Evolutionary conservation across 2,329 filamentous ascomycete genomes (phyloP).

Genomic region (Furcasterigmium furcatum): DNA sequence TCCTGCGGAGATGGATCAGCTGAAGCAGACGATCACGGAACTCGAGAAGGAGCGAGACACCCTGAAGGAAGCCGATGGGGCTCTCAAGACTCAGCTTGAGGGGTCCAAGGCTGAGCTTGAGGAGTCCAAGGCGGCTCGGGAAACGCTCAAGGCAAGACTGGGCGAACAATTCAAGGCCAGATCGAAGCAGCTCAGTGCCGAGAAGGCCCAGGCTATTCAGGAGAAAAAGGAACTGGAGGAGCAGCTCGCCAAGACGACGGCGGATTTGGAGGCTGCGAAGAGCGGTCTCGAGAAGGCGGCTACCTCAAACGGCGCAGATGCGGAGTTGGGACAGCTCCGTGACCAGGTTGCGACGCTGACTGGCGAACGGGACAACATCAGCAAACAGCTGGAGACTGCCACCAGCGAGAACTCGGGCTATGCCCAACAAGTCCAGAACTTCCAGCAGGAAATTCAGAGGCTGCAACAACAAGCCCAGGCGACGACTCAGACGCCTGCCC

Average conservation of each 20-base stretch:
- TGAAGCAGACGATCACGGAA: conserved; percentile 72
- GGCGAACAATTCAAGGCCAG: conserved; percentile 63
- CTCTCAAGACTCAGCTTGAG: conserved; percentile 50
- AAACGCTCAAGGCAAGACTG: conserved; percentile 47
- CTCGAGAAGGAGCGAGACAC: conserved; percentile 64
- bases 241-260: conserved; percentile 41
- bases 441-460: conserved; percentile 37
- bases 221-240: conserved; percentile 50
- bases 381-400: conserved; percentile 25
- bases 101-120: conserved; percentile 50
- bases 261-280: conserved; percentile 52
- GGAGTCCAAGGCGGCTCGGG: conserved; percentile 52
- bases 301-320: background rate
- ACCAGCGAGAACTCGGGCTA: conserved; percentile 28
- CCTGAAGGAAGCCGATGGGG: conserved; percentile 44
- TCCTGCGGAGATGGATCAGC: conserved; percentile 83
- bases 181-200: conserved; percentile 46
- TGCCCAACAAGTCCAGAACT: conserved; percentile 39
- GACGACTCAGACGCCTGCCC: conserved; percentile 25
- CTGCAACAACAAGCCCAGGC: conserved; percentile 39
- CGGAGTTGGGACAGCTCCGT: conserved; percentile 32
- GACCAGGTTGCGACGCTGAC: conserved; percentile 44
- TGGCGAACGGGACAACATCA: conserved; percentile 53
- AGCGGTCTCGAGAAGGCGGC: conserved; percentile 6
- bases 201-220: too few species aligned